Base-by-base conservation (phyloP, 2,329 filamentous ascomycete genomes). In the Ceratocystiopsis brevicomis region DNA sequence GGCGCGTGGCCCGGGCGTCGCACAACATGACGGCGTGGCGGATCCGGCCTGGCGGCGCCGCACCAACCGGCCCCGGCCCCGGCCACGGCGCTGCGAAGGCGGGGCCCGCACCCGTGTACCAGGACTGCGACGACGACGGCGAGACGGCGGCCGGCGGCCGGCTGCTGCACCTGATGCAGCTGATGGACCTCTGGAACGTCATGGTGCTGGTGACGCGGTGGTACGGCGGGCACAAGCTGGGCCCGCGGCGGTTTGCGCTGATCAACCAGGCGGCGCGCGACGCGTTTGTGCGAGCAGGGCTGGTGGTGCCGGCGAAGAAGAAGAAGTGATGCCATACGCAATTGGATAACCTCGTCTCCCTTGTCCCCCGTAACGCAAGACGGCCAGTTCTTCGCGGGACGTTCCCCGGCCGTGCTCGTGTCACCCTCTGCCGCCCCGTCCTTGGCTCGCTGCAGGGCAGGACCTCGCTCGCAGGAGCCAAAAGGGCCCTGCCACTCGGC, bases 1-100 rank as follows among this genome's bases (percentile, higher is more conserved):
- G 81, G 61, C 85, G 82, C 52, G 78, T 85, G 34, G 78, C 85
- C n/a, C 66, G 71, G 39, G 90, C 90, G 5, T 86, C 88, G 47
- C 90, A 98, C 59, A 96, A 96, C 59, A 95, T 98, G 56, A 87
- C 81, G 17, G 88, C 88, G 1, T 96, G 86, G 83, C 74, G 90
- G 12, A 87, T 96, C 44, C 73, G 71, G 30, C 18, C 30, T 2
- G 73, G 72, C 0, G 68, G 65, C 45, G 63, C 65, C 4, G 43
- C 13, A 10, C 73, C 71, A 0, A 68, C 65, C 45, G 63, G 65
- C 5, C 42, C 12, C 14, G 69, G 68, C 21, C 4, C 21, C 4
- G 21, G 21, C 4, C 21, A 21, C 21, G 21, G 21, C 41, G 63
- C 64, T 19, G 73, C 0, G n/a, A 68, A 65, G 46, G 19, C 19